Evolutionary conservation across 352 stramenopile genomes (phyloP), one percentile per base, ranked within the genome.

Genomic region (Pythium rishiriense): DNA sequence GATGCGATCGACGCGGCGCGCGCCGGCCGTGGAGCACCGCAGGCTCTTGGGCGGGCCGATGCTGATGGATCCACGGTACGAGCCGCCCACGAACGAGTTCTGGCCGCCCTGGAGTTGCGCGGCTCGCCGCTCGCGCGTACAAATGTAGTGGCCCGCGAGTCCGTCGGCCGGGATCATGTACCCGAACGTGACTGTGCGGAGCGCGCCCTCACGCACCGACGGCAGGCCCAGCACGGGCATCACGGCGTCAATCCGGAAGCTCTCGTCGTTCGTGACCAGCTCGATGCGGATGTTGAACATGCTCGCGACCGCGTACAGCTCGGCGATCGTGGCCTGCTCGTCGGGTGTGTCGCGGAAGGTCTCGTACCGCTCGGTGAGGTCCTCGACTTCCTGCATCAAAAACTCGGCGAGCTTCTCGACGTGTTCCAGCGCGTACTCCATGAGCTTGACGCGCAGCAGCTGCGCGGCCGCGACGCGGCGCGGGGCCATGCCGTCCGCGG

Each of bases 231-330:
- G 64, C 1, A 94, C 71, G 14, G 85, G 85, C 22, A 88, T 53
- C 58, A 94, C 85, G 1, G 85, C 79, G 59, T 94, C 85, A 64
- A 94, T 94, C 69, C 85, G 70, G 58, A 94, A 94, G 61, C 70
- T 80, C 52, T 89, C 72, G 69, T 94, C 83, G 73, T 94, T 94
- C 4, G 83, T 90, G 63, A 94, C 78, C 3, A 94, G 72, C 48
- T 90, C 74, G 50, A 94, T 76, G 67, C 90, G 80, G 45, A 94
- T 70, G 69, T 92, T 87, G 52, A 94, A 91, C 85, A 94, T 91
- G 53, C 79, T 92, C 28, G 85, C 75, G 21, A 78, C 83, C 0
- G 85, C 79, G 52, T 94, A 94, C 12, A 94, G 64, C 52, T 94
- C 85, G 0, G 81, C 81, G 19, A 84, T 90, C 41, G 85, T 94